Evolutionary conservation across 73 alveolate genomes (phyloP).

Genomic region (Stentor coeruleus): DNA sequence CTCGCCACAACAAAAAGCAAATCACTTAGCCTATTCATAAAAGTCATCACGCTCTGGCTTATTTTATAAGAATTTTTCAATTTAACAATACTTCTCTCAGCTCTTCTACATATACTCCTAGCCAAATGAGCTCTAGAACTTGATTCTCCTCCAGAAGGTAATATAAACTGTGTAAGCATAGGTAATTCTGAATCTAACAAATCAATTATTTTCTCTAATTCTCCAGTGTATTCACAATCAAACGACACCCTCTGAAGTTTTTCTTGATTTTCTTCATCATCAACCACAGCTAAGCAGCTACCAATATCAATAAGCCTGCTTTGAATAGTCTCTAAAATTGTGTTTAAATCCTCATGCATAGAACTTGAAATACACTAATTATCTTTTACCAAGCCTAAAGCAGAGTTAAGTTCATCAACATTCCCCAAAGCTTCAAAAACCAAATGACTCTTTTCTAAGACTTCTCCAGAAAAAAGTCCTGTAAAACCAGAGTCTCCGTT

Average conservation of each 20-base stretch:
- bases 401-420: conserved; percentile 62
- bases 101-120: conserved; percentile 59
- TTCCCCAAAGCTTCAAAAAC: conserved; percentile 55
- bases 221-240: conserved; percentile 32
- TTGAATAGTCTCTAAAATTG: conserved; percentile 30
- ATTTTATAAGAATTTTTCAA: too few relatives aligned
- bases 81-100: conserved; percentile 55
- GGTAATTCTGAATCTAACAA: conserved; percentile 38
- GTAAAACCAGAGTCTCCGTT: conserved; percentile 69
- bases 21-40: too few relatives aligned
- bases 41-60: too few relatives aligned
- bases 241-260: conserved; percentile 42
- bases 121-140: conserved; percentile 47
- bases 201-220: conserved; percentile 57
- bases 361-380: too few relatives aligned
- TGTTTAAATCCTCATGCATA: background rate
- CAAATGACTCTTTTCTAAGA: conserved; percentile 33
- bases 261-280: conserved; percentile 36
- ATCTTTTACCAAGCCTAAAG: conserved; percentile 37
- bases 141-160: conserved; percentile 67
- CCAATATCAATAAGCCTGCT: conserved; percentile 61
- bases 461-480: conserved; percentile 58
- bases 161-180: conserved; percentile 48
- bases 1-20: too few relatives aligned
- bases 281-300: conserved; percentile 57